phyloP scores from a whole-genome alignment of 768 basidiomycete species.

The Tulasnella sp. region DNA sequence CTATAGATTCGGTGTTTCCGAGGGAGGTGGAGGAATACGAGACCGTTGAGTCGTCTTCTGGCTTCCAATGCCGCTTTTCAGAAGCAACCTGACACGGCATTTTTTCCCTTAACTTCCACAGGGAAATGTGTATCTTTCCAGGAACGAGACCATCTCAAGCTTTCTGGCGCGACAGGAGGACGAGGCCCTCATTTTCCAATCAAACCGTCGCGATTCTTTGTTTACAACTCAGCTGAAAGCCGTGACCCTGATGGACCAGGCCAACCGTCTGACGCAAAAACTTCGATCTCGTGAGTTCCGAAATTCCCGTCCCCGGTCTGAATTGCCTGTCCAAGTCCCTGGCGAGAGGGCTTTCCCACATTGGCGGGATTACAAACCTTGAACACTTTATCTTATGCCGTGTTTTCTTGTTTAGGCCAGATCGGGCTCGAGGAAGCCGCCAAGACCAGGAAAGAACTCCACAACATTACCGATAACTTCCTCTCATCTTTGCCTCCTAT shows the following conservation, averaged over 20 bases:
- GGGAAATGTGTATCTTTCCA: neutral
- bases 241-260: conserved; percentile 5
- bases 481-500: neutral
- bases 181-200: neutral
- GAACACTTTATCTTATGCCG: conserved; percentile 11
- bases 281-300: conserved; percentile 11
- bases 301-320: neutral
- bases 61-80: conserved; percentile 7
- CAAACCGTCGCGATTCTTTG: neutral
- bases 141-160: neutral
- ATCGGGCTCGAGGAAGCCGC: conserved; percentile 9
- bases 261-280: conserved; percentile 8
- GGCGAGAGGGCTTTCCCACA: neutral
- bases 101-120: neutral
- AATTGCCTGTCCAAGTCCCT: neutral
- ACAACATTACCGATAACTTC: neutral
- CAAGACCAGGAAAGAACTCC: neutral
- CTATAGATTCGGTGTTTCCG: conserved; percentile 5
- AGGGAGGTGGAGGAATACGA: conserved; percentile 5
- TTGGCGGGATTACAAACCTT: neutral
- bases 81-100: conserved; percentile 1
- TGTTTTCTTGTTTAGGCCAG: neutral
- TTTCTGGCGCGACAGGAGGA: conserved; percentile 2
- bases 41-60: conserved; percentile 2
- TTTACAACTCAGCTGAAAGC: conserved; percentile 14